phyloP scores from a whole-genome alignment of 2,329 filamentous ascomycete species.

The Penicillium hesseltinei region DNA sequence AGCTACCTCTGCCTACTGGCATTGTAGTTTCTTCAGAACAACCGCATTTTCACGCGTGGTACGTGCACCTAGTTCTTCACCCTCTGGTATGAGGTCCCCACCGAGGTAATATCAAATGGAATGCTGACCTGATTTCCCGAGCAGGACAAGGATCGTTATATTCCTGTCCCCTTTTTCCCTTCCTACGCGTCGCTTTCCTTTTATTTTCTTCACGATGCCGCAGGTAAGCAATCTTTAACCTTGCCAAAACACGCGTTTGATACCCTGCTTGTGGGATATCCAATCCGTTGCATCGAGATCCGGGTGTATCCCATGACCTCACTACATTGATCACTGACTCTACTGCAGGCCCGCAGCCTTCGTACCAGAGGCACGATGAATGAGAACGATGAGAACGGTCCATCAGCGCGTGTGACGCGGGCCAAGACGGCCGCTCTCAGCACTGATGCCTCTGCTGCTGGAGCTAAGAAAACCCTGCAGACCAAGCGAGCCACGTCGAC shows the following conservation, averaged over 20 bases:
- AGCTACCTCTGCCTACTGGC: conserved; percentile 19
- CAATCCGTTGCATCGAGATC: background rate
- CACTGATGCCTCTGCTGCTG: conserved; percentile 54
- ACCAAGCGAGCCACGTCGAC: conserved; percentile 64
- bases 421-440: conserved; percentile 77
- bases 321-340: conserved; percentile 10
- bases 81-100: conserved; percentile 36
- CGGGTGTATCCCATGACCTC: background rate
- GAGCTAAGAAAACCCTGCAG: conserved; percentile 64
- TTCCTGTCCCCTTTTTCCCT: conserved; percentile 23
- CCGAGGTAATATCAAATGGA: conserved; percentile 32
- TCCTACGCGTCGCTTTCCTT: conserved; percentile 20
- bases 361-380: conserved; percentile 76
- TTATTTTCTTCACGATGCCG: conserved; percentile 51
- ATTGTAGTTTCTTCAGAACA: conserved; percentile 23
- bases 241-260: conserved; percentile 24
- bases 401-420: conserved; percentile 81
- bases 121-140: conserved; percentile 35
- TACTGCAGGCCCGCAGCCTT: conserved; percentile 62
- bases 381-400: conserved; percentile 90
- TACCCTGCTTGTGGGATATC: background rate
- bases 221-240: conserved; percentile 47
- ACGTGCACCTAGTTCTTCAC: conserved; percentile 30
- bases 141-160: conserved; percentile 31
- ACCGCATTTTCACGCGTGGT: conserved; percentile 39